Evolutionary conservation across 2,329 filamentous ascomycete genomes (phyloP).

Genomic region (Phialophora verrucosa): DNA sequence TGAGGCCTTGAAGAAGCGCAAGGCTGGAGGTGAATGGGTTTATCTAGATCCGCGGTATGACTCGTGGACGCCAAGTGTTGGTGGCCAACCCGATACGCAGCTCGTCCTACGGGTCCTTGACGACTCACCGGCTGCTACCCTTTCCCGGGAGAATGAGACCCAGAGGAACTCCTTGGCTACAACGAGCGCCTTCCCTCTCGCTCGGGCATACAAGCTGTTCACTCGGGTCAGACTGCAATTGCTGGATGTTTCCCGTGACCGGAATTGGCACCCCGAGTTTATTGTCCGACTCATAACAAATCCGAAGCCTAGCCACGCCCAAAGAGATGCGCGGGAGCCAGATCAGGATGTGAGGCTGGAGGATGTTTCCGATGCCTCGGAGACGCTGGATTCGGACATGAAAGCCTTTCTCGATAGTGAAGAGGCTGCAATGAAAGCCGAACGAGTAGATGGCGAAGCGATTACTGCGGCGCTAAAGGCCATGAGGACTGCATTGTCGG

Average conservation of each 20-base stretch:
- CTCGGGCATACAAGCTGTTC: background rate
- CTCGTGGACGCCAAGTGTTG: background rate
- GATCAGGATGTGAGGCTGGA: background rate
- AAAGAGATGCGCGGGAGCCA: background rate
- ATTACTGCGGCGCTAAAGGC: background rate
- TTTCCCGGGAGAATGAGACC: background rate
- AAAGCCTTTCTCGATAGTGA: background rate
- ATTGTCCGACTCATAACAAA: background rate
- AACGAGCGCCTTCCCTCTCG: background rate
- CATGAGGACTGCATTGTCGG: background rate
- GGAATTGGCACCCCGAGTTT: background rate
- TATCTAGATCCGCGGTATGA: background rate
- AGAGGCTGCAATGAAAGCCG: conserved; percentile 6
- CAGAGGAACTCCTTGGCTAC: background rate
- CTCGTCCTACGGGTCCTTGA: conserved; percentile 2
- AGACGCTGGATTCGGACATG: background rate
- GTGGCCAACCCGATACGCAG: background rate
- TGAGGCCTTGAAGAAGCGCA: conserved; percentile 1
- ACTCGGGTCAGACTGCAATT: conserved; percentile 4
- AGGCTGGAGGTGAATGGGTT: conserved; percentile 1
- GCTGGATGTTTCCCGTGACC: background rate
- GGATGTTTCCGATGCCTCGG: background rate
- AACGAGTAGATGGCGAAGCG: background rate
- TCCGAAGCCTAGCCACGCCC: background rate
- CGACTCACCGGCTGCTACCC: background rate